Percentiles rank a stretch among this genome's conserved stretches.
These are phyloP conservation scores for Colletotrichum orchidophilum DNA, from an alignment of 2,329 filamentous ascomycete genomes.

Conservation along the genomic window DNA sequence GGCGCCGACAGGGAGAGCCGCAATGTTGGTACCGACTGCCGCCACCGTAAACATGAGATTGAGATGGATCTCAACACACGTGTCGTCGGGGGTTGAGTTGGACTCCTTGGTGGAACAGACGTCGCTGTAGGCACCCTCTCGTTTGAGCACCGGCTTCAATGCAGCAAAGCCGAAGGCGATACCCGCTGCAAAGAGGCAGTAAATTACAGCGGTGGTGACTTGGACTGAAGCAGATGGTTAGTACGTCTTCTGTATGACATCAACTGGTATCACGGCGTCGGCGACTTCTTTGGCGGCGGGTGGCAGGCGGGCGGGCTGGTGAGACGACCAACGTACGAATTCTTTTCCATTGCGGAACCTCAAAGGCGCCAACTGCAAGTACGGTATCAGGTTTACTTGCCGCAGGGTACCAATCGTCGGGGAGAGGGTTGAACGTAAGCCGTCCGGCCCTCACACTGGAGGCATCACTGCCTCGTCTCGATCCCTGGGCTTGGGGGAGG, in stretches of 20 bases:
- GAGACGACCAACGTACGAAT: constrained; percentile 50
- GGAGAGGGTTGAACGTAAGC: constrained; percentile 64
- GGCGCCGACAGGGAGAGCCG: constrained; percentile 84
- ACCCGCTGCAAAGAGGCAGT: constrained; percentile 62
- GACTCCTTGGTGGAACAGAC: constrained; percentile 56
- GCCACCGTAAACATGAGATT: constrained; percentile 95
- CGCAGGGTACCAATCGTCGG: constrained; percentile 60
- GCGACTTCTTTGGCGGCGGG: neutral
- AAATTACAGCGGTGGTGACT: constrained; percentile 48
- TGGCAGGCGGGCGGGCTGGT: neutral
- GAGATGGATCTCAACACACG: constrained; percentile 69
- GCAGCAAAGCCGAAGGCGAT: constrained; percentile 87
- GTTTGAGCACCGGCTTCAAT: constrained; percentile 81
- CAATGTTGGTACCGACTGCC: constrained; percentile 88
- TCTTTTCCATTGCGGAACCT: constrained; percentile 64
- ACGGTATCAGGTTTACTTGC: constrained; percentile 50
- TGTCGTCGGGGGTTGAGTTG: constrained; percentile 42
- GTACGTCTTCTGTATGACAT: neutral
- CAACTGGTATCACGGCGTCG: neutral
- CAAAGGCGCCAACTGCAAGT: constrained; percentile 62
- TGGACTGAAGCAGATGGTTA: constrained; percentile 43
- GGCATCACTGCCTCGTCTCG: constrained; percentile 55
- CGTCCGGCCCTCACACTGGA: constrained; percentile 57
- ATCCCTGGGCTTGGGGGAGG: constrained; percentile 47
- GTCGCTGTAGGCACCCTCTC: constrained; percentile 75